Percentiles rank a stretch among this genome's conserved stretches.
phyloP scores from a whole-genome alignment of 768 basidiomycete species.

The Artomyces pyxidatus region DNA sequence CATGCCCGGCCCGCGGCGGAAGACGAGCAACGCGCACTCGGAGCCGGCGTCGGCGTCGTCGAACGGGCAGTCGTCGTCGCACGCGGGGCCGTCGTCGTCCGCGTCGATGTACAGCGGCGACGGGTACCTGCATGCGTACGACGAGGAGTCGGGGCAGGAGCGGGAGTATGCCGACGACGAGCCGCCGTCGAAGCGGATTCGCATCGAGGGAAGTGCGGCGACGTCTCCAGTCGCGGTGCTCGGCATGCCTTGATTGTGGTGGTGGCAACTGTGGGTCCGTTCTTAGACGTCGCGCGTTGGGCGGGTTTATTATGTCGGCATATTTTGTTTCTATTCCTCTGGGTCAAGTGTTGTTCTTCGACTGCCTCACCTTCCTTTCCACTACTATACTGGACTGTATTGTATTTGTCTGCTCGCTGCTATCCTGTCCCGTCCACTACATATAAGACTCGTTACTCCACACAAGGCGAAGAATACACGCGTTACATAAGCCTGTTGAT shows the following conservation, averaged over 20 bases:
- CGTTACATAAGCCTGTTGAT: too few relatives aligned
- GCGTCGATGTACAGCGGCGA: constrained; percentile 12
- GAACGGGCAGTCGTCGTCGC: constrained; percentile 21
- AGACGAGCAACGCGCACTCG: constrained; percentile 14
- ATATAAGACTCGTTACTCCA: background rate
- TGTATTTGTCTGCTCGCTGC: background rate
- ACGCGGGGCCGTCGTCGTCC: constrained; percentile 11
- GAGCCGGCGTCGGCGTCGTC: constrained; percentile 17
- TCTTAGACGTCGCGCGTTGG: background rate
- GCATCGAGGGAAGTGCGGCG: constrained; percentile 13
- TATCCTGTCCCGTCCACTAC: background rate
- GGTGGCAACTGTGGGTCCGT: background rate
- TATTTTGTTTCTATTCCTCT: background rate
- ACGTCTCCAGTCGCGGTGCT: constrained; percentile 12
- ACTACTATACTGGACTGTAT: background rate
- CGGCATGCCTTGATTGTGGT: constrained; percentile 9
- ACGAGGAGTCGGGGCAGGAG: constrained; percentile 7
- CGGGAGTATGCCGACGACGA: constrained; percentile 6
- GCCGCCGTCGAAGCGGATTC: constrained; percentile 15
- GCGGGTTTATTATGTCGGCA: background rate
- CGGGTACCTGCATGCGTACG: constrained; percentile 8
- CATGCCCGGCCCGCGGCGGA: constrained; percentile 16
- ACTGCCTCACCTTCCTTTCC: background rate
- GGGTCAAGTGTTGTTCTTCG: background rate
- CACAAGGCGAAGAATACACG: background rate